phyloP scores from a whole-genome alignment of 352 stramenopile genomes.

The Globisporangium mamillatum region DNA sequence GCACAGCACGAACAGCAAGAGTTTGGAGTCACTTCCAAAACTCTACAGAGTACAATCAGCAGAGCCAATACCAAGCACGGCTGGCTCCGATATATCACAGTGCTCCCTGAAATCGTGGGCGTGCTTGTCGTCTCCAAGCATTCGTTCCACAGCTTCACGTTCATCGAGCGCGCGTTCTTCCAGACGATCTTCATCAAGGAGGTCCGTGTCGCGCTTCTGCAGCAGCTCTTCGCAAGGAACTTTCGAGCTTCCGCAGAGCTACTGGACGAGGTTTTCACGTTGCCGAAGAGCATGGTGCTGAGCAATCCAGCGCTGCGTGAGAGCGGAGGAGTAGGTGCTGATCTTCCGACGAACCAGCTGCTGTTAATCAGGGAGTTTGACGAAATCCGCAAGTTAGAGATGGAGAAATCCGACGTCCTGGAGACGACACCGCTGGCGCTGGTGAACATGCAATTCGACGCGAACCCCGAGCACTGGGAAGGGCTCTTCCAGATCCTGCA shows the following conservation, averaged over 20 bases:
- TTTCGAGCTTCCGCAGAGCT: slow-evolving; percentile 8
- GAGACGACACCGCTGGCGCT: slow-evolving; percentile 39
- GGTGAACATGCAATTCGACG: slow-evolving; percentile 33
- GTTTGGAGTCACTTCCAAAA: background rate
- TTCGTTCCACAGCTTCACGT: slow-evolving; percentile 32
- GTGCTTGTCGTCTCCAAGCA: slow-evolving; percentile 23
- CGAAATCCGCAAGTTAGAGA: slow-evolving; percentile 33
- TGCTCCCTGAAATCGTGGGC: slow-evolving; percentile 22
- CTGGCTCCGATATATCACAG: slow-evolving; percentile 22
- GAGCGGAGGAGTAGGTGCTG: background rate
- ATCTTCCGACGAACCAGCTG: slow-evolving; percentile 15
- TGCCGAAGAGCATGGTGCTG: slow-evolving; percentile 14
- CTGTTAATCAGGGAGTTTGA: slow-evolving; percentile 30
- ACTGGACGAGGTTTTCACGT: slow-evolving; percentile 1
- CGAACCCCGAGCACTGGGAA: slow-evolving; percentile 31
- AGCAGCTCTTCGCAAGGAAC: slow-evolving; percentile 13
- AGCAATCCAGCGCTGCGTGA: background rate
- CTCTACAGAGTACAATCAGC: background rate
- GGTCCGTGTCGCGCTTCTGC: slow-evolving; percentile 17
- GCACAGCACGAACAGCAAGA: background rate
- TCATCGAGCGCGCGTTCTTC: slow-evolving; percentile 33
- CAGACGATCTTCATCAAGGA: slow-evolving; percentile 17
- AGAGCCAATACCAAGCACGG: slow-evolving; percentile 7
- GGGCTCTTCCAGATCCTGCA: slow-evolving; percentile 45
- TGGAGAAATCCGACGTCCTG: slow-evolving; percentile 30